phyloP scores from a whole-genome alignment of 208 protist species.

The Crithidia bombi region DNA sequence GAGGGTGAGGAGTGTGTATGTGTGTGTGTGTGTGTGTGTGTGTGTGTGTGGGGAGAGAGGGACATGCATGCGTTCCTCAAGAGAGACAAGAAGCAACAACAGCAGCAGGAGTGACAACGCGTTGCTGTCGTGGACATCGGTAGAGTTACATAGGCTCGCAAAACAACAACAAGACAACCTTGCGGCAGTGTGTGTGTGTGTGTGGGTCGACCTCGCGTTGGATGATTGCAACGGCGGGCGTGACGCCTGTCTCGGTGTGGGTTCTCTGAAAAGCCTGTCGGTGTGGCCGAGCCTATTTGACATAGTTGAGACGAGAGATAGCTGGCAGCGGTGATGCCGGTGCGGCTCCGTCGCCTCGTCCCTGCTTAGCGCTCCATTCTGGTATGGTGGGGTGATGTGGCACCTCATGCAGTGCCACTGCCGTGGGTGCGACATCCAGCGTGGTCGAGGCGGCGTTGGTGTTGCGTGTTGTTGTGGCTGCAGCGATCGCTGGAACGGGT shows the following conservation, averaged over 20 bases:
- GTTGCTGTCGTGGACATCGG: too few relatives aligned
- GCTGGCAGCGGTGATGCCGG: conserved; percentile 17
- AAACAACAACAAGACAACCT: too few relatives aligned
- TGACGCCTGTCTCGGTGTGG: too few relatives aligned
- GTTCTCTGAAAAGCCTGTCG: conserved; percentile 6
- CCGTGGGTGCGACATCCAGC: neutral
- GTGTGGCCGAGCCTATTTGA: neutral
- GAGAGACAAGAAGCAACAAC: too few relatives aligned
- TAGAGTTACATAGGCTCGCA: too few relatives aligned
- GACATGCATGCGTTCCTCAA: too few relatives aligned
- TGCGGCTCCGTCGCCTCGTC: neutral
- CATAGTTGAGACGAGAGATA: conserved; percentile 30
- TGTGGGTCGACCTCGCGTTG: too few relatives aligned
- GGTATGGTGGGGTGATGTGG: too few relatives aligned
- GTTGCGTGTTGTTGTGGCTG: conserved; percentile 12
- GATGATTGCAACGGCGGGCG: too few relatives aligned
- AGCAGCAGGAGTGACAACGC: too few relatives aligned
- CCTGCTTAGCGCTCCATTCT: neutral
- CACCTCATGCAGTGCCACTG: too few relatives aligned
- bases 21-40: conserved; percentile 12
- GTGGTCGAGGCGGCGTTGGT: conserved; percentile 10
- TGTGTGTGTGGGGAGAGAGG: neutral
- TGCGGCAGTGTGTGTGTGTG: too few relatives aligned
- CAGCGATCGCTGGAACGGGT: conserved; percentile 14
- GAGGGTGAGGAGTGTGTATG: neutral